Base-by-base conservation (phyloP, 2,329 filamentous ascomycete genomes). In the Microdochium trichocladiopsis region DNA sequence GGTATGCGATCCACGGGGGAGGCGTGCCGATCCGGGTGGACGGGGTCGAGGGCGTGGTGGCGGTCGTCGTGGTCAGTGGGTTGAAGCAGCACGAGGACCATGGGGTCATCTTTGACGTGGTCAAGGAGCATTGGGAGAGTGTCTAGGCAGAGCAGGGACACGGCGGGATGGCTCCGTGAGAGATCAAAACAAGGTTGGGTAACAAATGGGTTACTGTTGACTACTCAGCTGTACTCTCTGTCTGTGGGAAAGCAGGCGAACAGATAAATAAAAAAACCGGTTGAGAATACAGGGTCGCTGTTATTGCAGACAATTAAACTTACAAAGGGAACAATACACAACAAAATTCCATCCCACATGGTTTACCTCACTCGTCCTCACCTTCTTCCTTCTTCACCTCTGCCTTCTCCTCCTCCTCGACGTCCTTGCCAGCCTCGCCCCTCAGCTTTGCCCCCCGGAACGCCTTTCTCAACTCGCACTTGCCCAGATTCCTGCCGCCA, bases 1-100 rank as follows among this genome's bases (percentile, higher is more conserved):
- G 80, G 28, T 93, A 88, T 72, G 88, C 88, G 1, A 87, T 91
- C 56, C 87, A 92, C 66, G 89, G 89, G 0, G 89, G 89, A 22
- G 89, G 77, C 0, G 82, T 89, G 56, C 89, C 89, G 0, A 78
- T 93, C 28, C 76, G 82, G 8, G 88, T 93, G 6, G 72, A 72
- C 51, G 86, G 86, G 0, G 86, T 92, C 1, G 88, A 92, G 69
- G 88, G 88, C 0, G 71, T 90, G 2, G 83, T 91, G 9, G 88
- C 81, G 1, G 84, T 90, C 1, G 82, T 91, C 23, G 82, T 91
- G 18, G 86, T 93, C 1, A 87, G 83, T 62, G 89, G 88, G 4
- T 66, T 93, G 66, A 86, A 84, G 72, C 86, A 91, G 68, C 76
- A 88, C 60, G 80, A 91, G 70, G 88, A 92, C 66, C 89, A 94